Conservation (phyloP, 768 basidiomycete genomes). For the Trametes elegans region DNA sequence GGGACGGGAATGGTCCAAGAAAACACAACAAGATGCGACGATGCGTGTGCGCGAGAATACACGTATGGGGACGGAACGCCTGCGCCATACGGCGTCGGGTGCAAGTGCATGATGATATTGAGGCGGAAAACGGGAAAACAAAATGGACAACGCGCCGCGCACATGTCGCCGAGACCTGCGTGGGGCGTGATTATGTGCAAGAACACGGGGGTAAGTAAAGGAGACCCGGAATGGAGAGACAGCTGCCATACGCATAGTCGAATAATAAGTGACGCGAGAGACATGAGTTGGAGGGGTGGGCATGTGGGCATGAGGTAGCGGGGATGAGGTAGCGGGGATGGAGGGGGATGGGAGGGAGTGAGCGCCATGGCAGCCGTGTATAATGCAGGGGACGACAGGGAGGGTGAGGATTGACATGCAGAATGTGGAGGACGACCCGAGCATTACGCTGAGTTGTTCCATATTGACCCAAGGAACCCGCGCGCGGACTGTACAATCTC, state of each 20-base stretch:
- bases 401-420: neutral
- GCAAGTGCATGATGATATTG: neutral
- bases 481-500: slow-evolving; percentile 81
- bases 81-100: neutral
- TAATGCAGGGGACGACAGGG: neutral
- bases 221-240: neutral
- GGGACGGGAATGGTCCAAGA: slow-evolving; percentile 2
- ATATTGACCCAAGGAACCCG: slow-evolving; percentile 67
- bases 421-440: neutral
- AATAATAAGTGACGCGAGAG: slow-evolving; percentile 18
- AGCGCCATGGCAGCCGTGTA: slow-evolving; percentile 12
- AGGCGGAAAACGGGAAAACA: neutral
- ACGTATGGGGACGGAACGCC: slow-evolving; percentile 4
- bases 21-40: slow-evolving; percentile 14
- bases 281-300: neutral
- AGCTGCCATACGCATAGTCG: slow-evolving; percentile 21
- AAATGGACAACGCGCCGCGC: slow-evolving; percentile 8
- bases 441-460: slow-evolving; percentile 34
- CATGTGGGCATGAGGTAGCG: neutral
- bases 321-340: neutral
- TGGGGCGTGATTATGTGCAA: slow-evolving; percentile 15
- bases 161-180: neutral
- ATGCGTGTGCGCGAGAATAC: slow-evolving; percentile 13
- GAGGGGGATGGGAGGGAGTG: neutral
- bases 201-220: slow-evolving; percentile 3